These are phyloP conservation scores for Fonsecaea multimorphosa DNA, from an alignment of 2,329 filamentous ascomycete species.

Conservation along the genomic window DNA sequence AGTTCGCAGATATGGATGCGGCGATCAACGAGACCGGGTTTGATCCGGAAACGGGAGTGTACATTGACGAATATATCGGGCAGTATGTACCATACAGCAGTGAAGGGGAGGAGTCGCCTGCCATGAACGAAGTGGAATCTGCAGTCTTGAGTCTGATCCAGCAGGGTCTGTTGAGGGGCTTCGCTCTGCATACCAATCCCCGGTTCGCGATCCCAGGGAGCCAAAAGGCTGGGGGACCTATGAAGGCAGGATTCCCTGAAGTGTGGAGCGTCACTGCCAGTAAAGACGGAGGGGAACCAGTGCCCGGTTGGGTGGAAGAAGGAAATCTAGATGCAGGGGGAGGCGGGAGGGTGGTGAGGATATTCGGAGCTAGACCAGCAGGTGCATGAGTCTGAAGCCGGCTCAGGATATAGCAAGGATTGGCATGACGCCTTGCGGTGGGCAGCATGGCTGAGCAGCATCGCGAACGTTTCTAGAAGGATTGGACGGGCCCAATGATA, in stretches of 20 bases:
- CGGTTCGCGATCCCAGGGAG: slow-evolving; percentile 82
- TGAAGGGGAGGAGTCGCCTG: slow-evolving; percentile 37
- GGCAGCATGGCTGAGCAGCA: neutral
- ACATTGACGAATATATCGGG: slow-evolving; percentile 33
- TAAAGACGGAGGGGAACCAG: slow-evolving; percentile 63
- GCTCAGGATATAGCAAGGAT: neutral
- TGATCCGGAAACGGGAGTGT: slow-evolving; percentile 32
- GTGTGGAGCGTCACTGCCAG: slow-evolving; percentile 72
- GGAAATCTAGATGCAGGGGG: slow-evolving; percentile 35
- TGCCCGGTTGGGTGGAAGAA: slow-evolving; percentile 76
- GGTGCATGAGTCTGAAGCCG: slow-evolving; percentile 19
- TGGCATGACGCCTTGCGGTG: neutral
- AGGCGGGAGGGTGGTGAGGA: slow-evolving; percentile 39
- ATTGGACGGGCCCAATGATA: neutral
- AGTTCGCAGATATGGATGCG: slow-evolving; percentile 50
- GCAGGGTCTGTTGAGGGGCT: slow-evolving; percentile 82
- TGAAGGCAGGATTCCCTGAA: slow-evolving; percentile 75
- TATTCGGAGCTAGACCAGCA: slow-evolving; percentile 25
- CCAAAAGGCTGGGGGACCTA: slow-evolving; percentile 65
- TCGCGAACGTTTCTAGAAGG: neutral
- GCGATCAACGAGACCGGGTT: slow-evolving; percentile 37
- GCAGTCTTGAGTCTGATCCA: slow-evolving; percentile 77
- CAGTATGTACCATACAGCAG: slow-evolving; percentile 20
- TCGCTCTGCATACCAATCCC: slow-evolving; percentile 75
- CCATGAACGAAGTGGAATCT: slow-evolving; percentile 73